Base-by-base conservation (phyloP, 1,139 yeast species). In the Yamadazyma diospyri region DNA sequence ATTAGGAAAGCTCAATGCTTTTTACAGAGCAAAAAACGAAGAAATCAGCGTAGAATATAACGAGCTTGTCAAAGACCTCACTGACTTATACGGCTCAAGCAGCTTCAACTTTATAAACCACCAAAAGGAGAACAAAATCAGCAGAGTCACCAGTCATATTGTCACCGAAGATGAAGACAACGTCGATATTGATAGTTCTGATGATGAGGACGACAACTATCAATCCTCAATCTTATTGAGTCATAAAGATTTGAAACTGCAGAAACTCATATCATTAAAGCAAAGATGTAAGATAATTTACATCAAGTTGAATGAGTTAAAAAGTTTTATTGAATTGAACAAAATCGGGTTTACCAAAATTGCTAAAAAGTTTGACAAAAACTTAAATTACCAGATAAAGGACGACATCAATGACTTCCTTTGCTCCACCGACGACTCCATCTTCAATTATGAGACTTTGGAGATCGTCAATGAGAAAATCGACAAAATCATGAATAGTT, bases 271-370 rank as follows among this genome's bases (percentile, higher is more conserved):
- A 38, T 79, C 87, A 6, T 68, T 85, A 46, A 82, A 80, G 55
- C 80, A 81, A 52, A 69, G 87, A 37, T 58, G 82, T 4, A 72
- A 80, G 27, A 71, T 79, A 9, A 59, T 80, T 29, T 89, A 78
- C 61, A 89, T 92, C 8, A 68, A 77, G 16, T 64, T 88, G 23
- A 80, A 88, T n/a, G 97, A 89, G 55, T 69, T 89, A 46, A 80
- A 83, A 49, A 84, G 94, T 9, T 89, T 64, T 53, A 69, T 84
- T 34, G 95, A 87, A 50, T 68, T 89, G 46, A 89, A 89, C 64
- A 73, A 72, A 45, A 85, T 94, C 21, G 97, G 97, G 5, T 86
- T 89, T 59, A 74, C 84, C 29, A 89, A 89, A 59, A 89, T 88
- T 31, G 69, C 88, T 46, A 89, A 89, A 55, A 89, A 89, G 61